phyloP scores from a whole-genome alignment of 352 stramenopile genomes.

The Globisporangium parvum region DNA sequence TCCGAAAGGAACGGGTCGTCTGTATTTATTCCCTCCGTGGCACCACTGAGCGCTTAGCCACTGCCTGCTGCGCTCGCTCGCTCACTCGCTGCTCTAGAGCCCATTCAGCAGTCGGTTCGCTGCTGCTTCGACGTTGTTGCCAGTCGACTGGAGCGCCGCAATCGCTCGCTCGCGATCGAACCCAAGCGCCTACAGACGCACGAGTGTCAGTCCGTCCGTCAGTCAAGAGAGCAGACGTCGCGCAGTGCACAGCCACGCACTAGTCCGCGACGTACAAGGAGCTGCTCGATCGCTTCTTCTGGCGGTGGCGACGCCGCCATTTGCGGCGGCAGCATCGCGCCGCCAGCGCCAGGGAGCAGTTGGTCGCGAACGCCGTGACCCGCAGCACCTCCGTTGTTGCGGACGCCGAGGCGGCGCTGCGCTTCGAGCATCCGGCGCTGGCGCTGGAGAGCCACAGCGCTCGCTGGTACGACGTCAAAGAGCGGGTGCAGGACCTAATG shows the following conservation, averaged over 20 bases:
- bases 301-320: slow-evolving; percentile 55
- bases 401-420: slow-evolving; percentile 57
- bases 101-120: slow-evolving; percentile 81
- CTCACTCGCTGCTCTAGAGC: slow-evolving; percentile 20
- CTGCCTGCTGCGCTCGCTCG: neutral
- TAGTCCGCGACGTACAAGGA: slow-evolving; percentile 41
- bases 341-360: slow-evolving; percentile 55
- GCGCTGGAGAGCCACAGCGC: slow-evolving; percentile 51
- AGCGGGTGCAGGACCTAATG: slow-evolving; percentile 53
- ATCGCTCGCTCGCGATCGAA: slow-evolving; percentile 69
- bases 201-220: no score
- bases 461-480: slow-evolving; percentile 77
- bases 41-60: no score
- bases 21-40: neutral
- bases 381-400: slow-evolving; percentile 24
- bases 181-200: slow-evolving; percentile 37
- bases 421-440: slow-evolving; percentile 68
- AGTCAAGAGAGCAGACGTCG: neutral
- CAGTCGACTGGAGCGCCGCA: slow-evolving; percentile 58
- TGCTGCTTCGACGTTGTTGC: slow-evolving; percentile 86
- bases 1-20: no score
- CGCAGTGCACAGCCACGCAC: slow-evolving; percentile 4
- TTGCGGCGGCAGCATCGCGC: slow-evolving; percentile 40
- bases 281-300: slow-evolving; percentile 73
- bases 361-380: slow-evolving; percentile 80